These are phyloP conservation scores for Coprinellus micaceus DNA, from an alignment of 768 basidiomycete genomes.

Conservation along the genomic window DNA sequence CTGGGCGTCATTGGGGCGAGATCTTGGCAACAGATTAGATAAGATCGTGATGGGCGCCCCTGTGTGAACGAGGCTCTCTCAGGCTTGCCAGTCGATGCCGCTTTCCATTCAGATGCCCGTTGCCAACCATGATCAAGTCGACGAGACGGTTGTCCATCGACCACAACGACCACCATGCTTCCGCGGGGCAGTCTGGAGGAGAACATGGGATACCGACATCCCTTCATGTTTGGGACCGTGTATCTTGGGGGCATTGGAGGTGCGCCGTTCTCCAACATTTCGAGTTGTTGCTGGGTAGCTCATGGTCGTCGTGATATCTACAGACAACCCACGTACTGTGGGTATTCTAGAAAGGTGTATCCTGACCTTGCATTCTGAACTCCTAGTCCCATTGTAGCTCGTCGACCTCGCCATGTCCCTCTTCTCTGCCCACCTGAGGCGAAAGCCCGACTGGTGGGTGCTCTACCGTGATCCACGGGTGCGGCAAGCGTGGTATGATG, in stretches of 20 bases:
- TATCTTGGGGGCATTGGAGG: constrained; percentile 46
- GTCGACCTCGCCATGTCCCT: constrained; percentile 48
- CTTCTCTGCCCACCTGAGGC: constrained; percentile 41
- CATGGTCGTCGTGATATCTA: constrained; percentile 1
- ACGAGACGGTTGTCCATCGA: neutral
- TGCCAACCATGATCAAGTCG: neutral
- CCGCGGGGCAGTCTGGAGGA: constrained; percentile 14
- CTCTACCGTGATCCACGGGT: constrained; percentile 20
- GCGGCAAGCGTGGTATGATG: constrained; percentile 29
- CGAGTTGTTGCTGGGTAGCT: neutral
- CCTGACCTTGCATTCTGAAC: neutral
- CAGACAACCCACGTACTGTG: constrained; percentile 49
- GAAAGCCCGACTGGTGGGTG: constrained; percentile 40
- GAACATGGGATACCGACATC: constrained; percentile 44
- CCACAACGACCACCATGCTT: neutral
- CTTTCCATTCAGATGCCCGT: neutral
- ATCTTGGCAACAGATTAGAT: neutral
- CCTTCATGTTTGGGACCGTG: constrained; percentile 43
- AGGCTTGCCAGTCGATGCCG: neutral
- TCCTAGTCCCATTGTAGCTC: constrained; percentile 28
- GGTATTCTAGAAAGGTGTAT: constrained; percentile 12
- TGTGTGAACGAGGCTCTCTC: neutral
- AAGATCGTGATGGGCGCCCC: neutral
- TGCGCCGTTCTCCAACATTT: constrained; percentile 11
- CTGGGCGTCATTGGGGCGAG: neutral